Base-by-base conservation (phyloP, 306 rosid genomes). In the Quercus variabilis region DNA sequence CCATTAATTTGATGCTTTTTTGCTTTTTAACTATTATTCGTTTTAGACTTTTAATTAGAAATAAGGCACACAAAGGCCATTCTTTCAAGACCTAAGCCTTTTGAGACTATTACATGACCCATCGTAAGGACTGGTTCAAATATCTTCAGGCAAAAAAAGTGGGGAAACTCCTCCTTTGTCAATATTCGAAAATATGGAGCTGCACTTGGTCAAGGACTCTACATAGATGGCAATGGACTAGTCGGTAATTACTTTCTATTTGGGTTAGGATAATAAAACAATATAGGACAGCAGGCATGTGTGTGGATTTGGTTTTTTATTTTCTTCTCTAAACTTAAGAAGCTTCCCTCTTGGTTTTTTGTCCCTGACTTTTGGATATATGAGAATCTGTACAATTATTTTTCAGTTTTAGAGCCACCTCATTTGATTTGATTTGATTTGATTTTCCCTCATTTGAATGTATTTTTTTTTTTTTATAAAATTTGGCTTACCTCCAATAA, bases 211-310 rank as follows among this genome's bases (percentile, higher is more conserved):
- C 76, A 78, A 78, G 43, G 19, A 69, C n/a, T 31, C 10, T 46
- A 25, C 73, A 17, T 9, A 71, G 71, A 59, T 73, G 51, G 41
- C 85, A 21, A 62, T 60, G 31, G 77, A 26, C 77, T 81, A 19
- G 75, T 77, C 77, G 77, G 79, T 63, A 57, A 43, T 19, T 30
- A 14, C 65, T 14, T 69, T 26, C 64, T 23, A 21, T 69, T 80
- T 74, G 20, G 5, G 15, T 31, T 76, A 21, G 26, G 13, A 5
- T 26, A 62, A 26, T 25, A 62, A 12, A 62, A 23, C 15, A 17
- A 14, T 33, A 19, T 17, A 67, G 6, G 1, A 67, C 26, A 18
- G 23, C 71, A 31, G 33, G 71, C 19, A 11, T 33, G 51, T 7
- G 19, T 41, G 25, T 31, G 19, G 49, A 65, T 19, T 33, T 67